Evolutionary conservation across 169 alveolate species (phyloP), one percentile per base, ranked within the genome.

Genomic region (Cryptosporidium tyzzeri): DNA sequence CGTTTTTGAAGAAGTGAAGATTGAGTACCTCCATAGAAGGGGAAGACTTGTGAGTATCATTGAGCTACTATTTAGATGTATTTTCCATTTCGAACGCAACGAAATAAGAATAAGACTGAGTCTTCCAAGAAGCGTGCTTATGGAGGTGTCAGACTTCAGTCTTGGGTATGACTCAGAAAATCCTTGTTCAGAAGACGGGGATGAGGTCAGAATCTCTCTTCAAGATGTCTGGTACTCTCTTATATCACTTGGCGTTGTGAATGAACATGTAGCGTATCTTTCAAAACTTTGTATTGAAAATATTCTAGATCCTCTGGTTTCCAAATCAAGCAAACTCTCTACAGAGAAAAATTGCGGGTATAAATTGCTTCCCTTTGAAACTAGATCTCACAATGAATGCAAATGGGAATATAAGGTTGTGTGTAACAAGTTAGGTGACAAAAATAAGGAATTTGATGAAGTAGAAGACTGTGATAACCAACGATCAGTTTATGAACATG

Each of bases 221-320:
- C 89, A 80, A 33, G 89, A 80, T 31, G 68, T 80, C 26, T 80
- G 89, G 89, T 80, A 80, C 41, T 69, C 89, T 12, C 75, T 80
- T 35, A 26, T 37, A 23, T 80, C 89, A 23, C 67, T 80, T 23
- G 89, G 89, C n/a, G 75, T 80, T 39, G 55, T 67, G 53, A 65
- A 62, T 35, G 89, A 80, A 29, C 89, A 80, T 29, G 75, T 80
- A 6, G 89, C 67, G 2, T 65, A 80, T 39, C 62, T 80, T 48
- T 80, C 80, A 23, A 80, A 48, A 48, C 75, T 61, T 21, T 80
- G 89, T 62, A 80, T 80, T 18, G 75, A 80, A 51, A 59, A 80
- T 33, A 80, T 80, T 44, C 39, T 80, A 14, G 67, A 80, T 21
- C 89, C 74, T 3, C 69, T 80, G 31, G 50, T 80, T n/a, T 31